Evolutionary conservation across 306 rosid genomes (phyloP).

Genomic region (Prosopis cineraria): DNA sequence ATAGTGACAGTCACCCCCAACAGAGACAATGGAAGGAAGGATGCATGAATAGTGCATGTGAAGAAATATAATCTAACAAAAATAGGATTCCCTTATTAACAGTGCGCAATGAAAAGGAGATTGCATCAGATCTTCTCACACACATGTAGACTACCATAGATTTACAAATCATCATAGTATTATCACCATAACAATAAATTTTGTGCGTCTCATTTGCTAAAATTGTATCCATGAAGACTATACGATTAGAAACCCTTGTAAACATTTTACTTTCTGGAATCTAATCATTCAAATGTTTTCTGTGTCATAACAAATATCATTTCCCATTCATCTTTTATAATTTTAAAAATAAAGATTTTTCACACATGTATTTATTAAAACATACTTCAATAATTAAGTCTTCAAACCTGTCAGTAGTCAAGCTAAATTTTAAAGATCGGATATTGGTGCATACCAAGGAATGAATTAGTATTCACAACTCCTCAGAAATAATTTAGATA

Average conservation of each 20-base stretch:
- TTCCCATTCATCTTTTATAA: not conserved
- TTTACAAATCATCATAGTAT: not conserved
- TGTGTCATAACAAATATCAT: not conserved
- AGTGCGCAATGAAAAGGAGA: not conserved
- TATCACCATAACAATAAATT: not conserved
- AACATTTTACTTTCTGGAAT: not conserved
- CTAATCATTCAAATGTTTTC: not conserved
- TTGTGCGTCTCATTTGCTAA: conserved; percentile 1
- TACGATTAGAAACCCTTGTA: conserved; percentile 1
- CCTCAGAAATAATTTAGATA: conserved; percentile 21
- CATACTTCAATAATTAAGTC: conserved; percentile 1
- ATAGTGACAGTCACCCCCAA: not conserved
- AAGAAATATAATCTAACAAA: conserved; percentile 19
- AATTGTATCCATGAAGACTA: not conserved
- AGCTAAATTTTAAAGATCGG: not conserved
- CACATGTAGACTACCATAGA: not conserved
- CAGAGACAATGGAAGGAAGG: conserved; percentile 6
- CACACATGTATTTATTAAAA: not conserved
- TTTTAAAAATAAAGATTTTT: not conserved
- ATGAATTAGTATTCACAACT: conserved; percentile 2
- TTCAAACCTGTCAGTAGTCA: not conserved
- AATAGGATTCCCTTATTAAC: not conserved
- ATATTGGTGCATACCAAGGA: not conserved
- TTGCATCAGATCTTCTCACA: not conserved
- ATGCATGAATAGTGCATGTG: conserved; percentile 16